phyloP scores from a whole-genome alignment of 164 flowering plant genomes.

The Akebia trifoliata region DNA sequence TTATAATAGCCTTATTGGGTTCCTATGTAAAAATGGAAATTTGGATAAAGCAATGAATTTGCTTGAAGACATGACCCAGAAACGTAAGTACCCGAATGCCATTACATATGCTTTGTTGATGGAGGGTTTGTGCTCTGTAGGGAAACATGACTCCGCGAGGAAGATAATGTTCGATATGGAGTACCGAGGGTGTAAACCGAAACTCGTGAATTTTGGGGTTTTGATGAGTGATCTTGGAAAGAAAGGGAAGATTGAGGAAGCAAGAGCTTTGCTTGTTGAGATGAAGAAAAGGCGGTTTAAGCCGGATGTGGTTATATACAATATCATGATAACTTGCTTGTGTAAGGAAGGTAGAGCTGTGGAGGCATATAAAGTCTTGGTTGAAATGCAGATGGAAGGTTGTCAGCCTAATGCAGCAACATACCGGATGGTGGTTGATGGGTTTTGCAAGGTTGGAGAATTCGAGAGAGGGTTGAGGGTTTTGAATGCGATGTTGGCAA shows the following conservation, averaged over 20 bases:
- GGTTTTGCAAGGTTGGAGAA: slow-evolving; percentile 57
- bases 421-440: slow-evolving; percentile 80
- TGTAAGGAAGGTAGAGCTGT: slow-evolving; percentile 47
- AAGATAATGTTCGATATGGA: slow-evolving; percentile 98
- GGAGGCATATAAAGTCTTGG: slow-evolving; percentile 67
- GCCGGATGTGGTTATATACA: slow-evolving; percentile 71
- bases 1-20: slow-evolving; percentile 68
- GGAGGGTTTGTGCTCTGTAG: slow-evolving; percentile 66
- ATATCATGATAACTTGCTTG: slow-evolving; percentile 60
- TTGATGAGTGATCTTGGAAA: slow-evolving; percentile 74
- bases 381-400: slow-evolving; percentile 75
- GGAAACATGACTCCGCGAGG: slow-evolving; percentile 54
- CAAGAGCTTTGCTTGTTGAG: slow-evolving; percentile 50
- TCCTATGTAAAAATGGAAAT: slow-evolving; percentile 48
- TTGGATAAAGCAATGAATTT: slow-evolving; percentile 42
- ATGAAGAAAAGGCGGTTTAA: slow-evolving; percentile 67
- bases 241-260: slow-evolving; percentile 71
- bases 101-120: slow-evolving; percentile 70
- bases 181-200: slow-evolving; percentile 66
- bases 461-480: slow-evolving; percentile 59
- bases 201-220: slow-evolving; percentile 59
- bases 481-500: slow-evolving; percentile 58
- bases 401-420: slow-evolving; percentile 73
- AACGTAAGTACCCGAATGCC: slow-evolving; percentile 51
- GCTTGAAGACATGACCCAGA: slow-evolving; percentile 57